These are phyloP conservation scores for Trichoderma atroviride DNA, from an alignment of 2,329 filamentous ascomycete genomes.

Conservation along the genomic window DNA sequence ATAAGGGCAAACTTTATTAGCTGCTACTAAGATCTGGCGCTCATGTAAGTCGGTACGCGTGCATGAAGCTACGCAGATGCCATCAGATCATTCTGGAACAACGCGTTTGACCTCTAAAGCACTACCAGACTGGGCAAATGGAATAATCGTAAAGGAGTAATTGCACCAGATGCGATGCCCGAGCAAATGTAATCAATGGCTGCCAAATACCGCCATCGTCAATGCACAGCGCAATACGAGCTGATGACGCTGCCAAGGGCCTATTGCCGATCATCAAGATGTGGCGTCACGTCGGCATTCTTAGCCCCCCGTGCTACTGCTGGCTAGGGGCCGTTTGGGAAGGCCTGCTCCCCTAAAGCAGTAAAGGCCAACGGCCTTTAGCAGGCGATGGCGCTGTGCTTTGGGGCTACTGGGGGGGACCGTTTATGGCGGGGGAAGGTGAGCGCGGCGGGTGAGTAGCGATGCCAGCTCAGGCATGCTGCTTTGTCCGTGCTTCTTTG, in stretches of 20 bases:
- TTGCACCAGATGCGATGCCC: not conserved
- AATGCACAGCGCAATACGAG: conserved; percentile 10
- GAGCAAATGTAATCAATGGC: not conserved
- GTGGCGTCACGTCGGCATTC: not conserved
- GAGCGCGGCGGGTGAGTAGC: not conserved
- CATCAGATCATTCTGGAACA: not conserved
- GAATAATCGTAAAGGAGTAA: not conserved
- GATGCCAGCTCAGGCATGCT: not conserved
- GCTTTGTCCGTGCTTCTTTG: not conserved
- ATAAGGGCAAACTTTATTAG: not conserved
- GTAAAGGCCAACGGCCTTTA: not conserved
- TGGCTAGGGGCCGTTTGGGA: not conserved
- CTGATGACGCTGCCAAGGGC: conserved; percentile 5
- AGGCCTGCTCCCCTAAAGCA: not conserved
- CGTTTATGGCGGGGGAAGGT: not conserved
- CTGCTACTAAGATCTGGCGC: not conserved
- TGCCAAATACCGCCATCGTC: not conserved
- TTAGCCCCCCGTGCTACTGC: not conserved
- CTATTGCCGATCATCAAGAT: not conserved
- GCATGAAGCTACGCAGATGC: not conserved
- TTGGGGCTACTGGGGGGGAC: not conserved
- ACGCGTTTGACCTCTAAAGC: not conserved
- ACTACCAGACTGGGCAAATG: not conserved
- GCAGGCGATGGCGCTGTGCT: not conserved
- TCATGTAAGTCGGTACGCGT: not conserved